Conservation (phyloP, 2,329 filamentous ascomycete genomes). For the Botryotinia convoluta region DNA sequence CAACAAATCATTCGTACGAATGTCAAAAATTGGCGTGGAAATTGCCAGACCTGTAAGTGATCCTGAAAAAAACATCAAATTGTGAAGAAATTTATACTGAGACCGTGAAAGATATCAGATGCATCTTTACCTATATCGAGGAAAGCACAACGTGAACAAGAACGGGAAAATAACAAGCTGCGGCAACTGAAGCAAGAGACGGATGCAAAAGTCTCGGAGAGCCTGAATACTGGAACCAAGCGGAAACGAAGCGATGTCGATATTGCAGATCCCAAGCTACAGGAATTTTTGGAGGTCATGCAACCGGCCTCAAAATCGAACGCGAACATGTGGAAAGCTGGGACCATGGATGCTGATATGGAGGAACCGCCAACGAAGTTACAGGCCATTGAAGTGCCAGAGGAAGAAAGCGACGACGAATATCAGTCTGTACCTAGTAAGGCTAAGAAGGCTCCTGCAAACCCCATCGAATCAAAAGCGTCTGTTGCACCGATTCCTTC, state of each 20-base stretch:
- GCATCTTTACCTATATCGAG: conserved; percentile 40
- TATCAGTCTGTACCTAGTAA: conserved; percentile 65
- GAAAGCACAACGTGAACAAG: conserved; percentile 40
- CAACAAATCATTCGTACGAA: conserved; percentile 90
- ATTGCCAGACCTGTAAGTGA: conserved; percentile 72
- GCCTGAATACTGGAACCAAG: conserved; percentile 51
- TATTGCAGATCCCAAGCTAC: conserved; percentile 72
- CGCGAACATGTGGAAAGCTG: conserved; percentile 60
- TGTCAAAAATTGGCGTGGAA: conserved; percentile 91
- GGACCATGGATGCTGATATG: conserved; percentile 42
- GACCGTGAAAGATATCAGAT: conserved; percentile 38
- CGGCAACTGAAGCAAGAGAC: conserved; percentile 26
- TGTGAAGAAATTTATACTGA: background rate
- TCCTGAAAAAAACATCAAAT: background rate
- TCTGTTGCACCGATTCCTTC: conserved; percentile 15
- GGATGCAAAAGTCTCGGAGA: conserved; percentile 35
- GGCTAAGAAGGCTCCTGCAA: conserved; percentile 38
- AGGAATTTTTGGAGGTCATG: conserved; percentile 85
- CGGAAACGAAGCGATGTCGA: conserved; percentile 61
- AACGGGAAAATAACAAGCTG: conserved; percentile 32
- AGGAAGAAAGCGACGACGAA: conserved; percentile 68
- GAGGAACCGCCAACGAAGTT: conserved; percentile 45
- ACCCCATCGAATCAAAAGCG: conserved; percentile 7
- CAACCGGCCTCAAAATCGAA: conserved; percentile 63
- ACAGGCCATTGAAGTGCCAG: conserved; percentile 44